Evolutionary conservation across 2,329 filamentous ascomycete species (phyloP), one percentile per base, ranked within the genome.

Genomic region (Diplodia sapinea): DNA sequence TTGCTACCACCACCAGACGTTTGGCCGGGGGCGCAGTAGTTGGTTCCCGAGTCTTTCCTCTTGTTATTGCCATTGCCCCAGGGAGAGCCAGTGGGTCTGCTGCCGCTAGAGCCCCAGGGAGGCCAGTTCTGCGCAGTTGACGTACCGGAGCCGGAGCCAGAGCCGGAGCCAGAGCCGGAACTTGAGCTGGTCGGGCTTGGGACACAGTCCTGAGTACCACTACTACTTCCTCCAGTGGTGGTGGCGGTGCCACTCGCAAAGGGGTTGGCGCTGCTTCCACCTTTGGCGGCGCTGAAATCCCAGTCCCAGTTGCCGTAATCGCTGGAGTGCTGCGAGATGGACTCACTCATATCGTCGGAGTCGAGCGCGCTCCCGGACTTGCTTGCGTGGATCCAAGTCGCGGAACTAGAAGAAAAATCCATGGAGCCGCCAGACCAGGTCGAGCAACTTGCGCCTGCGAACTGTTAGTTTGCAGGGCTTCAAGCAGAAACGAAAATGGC

Each of bases 351-450:
- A 65, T 82, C 80, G 68, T 84, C 79, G 0, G 82, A 82, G 38
- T 83, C 78, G 51, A 87, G 73, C 0, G 85, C 70, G n/a, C 77
- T 75, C 31, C 85, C 85, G 4, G 76, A 73, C 23, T 78, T 79
- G 62, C 78, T 77, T 12, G 82, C 84, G 72, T 81, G 85, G 50
- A 88, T 85, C 84, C 84, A 88, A 23, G 75, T 75, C 17, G 81
- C 82, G 1, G 72, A 76, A 2, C 73, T 66, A 31, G 75, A 75
- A 3, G 76, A 83, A 68, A 86, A 82, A 70, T 83, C 80, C 80
- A 86, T 85, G 33, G 74, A 78, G 3, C 85, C 84, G 5, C 84
- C 84, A 38, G 74, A 76, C 85, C 85, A 87, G 66, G 74, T 80
- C 43, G 82, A 73, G 72, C 86, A 88, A 69, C 82, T 86, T 29